Conservation (phyloP, 306 rosid genomes). For the Inga laurina region DNA sequence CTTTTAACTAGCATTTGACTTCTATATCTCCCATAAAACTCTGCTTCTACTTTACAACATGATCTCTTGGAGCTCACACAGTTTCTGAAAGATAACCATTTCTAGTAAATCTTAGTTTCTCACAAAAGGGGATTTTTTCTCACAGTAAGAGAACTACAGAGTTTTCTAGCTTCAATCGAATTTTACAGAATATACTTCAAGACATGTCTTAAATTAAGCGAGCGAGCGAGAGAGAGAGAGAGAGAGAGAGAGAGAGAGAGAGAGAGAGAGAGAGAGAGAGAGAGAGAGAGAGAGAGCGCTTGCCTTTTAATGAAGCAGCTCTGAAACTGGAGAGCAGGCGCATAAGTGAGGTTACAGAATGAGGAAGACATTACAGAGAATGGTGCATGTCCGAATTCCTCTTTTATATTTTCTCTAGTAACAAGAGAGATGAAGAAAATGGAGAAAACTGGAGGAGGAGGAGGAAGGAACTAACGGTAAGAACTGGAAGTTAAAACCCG, state of each 20-base stretch:
- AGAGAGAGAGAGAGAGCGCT: conserved; percentile 13
- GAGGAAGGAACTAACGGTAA: not conserved
- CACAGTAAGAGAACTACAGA: not conserved
- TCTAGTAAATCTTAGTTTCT: not conserved
- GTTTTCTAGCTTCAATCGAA: not conserved
- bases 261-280: not conserved
- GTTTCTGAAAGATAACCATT: conserved; percentile 27
- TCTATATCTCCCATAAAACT: conserved; percentile 28
- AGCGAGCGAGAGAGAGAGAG: not conserved
- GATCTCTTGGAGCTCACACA: conserved; percentile 25
- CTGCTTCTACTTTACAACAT: conserved; percentile 12
- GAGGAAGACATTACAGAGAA: conserved; percentile 46
- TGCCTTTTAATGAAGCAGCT: conserved; percentile 42
- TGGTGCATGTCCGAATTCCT: conserved; percentile 12
- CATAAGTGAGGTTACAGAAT: conserved; percentile 40
- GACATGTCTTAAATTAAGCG: not conserved
- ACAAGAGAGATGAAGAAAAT: not conserved
- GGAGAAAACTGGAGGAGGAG: not conserved
- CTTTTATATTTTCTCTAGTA: not conserved
- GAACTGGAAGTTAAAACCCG: not conserved
- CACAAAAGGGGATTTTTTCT: not conserved
- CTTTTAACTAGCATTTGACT: conserved; percentile 29
- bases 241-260: not conserved
- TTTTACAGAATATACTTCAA: not conserved
- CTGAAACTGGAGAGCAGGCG: conserved; percentile 27